These are phyloP conservation scores for Pulveroboletus sp. DNA, from an alignment of 768 basidiomycete genomes.

Conservation along the genomic window DNA sequence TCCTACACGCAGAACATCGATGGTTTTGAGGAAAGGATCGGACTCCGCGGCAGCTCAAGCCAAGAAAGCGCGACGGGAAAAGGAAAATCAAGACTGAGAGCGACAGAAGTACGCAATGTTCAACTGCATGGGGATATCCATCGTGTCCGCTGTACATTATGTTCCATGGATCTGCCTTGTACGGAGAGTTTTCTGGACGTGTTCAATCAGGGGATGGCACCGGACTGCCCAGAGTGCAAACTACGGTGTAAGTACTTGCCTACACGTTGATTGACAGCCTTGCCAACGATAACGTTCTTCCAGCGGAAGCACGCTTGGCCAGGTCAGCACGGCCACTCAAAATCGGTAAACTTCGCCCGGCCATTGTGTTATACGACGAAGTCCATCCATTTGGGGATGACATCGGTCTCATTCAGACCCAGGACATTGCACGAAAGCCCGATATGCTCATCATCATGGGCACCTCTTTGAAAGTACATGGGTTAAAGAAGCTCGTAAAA, in stretches of 20 bases:
- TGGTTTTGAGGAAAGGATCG: conserved; percentile 81
- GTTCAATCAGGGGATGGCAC: conserved; percentile 71
- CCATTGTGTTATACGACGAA: conserved; percentile 95
- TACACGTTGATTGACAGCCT: not conserved
- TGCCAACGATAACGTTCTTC: conserved; percentile 14
- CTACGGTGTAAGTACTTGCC: conserved; percentile 63
- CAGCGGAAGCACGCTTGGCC: conserved; percentile 76
- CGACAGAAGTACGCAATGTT: conserved; percentile 79
- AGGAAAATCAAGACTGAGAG: conserved; percentile 65
- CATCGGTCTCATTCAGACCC: conserved; percentile 77
- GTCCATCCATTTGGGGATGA: conserved; percentile 90
- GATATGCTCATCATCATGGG: conserved; percentile 97
- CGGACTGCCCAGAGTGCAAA: conserved; percentile 84
- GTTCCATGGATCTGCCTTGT: conserved; percentile 77
- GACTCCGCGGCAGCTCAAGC: conserved; percentile 67
- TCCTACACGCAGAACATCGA: conserved; percentile 99
- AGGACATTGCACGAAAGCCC: conserved; percentile 76
- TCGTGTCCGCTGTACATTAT: conserved; percentile 83
- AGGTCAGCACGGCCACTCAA: conserved; percentile 77
- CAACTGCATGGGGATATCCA: conserved; percentile 95
- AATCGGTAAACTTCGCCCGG: conserved; percentile 86
- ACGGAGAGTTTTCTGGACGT: conserved; percentile 54
- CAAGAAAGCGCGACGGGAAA: conserved; percentile 51
- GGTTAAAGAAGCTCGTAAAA: conserved; percentile 89
- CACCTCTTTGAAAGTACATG: conserved; percentile 94